A percentile compares a stretch with the other conserved stretches of the same genome.
Conservation (phyloP, 345 rosid species). For the Linum usitatissimum region DNA sequence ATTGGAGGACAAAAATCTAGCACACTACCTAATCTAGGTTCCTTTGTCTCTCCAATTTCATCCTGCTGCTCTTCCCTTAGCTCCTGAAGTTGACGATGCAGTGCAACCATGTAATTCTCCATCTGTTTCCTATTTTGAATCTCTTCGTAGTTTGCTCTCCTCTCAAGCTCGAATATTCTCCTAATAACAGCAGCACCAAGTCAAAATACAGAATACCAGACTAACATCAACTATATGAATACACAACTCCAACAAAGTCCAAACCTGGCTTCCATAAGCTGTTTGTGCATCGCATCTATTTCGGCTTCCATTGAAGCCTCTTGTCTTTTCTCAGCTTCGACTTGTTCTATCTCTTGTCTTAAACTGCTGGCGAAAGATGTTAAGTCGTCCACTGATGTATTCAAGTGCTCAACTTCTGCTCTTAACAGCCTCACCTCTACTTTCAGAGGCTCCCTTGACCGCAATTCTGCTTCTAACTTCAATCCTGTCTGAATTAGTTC, state of each 20-base stretch:
- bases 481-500: constrained; percentile 23
- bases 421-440: constrained; percentile 22
- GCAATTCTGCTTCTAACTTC: constrained; percentile 26
- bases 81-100: constrained; percentile 23
- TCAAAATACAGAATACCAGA: background rate
- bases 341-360: constrained; percentile 11
- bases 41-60: constrained; percentile 10
- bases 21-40: constrained; percentile 13
- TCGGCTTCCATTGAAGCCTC: constrained; percentile 13
- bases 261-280: constrained; percentile 26
- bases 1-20: background rate
- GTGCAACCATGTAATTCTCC: constrained; percentile 20
- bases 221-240: background rate
- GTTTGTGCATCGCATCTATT: constrained; percentile 14
- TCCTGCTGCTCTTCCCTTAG: constrained; percentile 16
- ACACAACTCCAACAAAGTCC: background rate
- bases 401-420: constrained; percentile 18
- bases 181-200: constrained; percentile 4
- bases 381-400: constrained; percentile 12
- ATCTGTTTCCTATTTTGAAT: constrained; percentile 14
- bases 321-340: constrained; percentile 20
- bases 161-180: constrained; percentile 21
- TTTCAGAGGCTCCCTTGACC: constrained; percentile 16
- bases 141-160: constrained; percentile 16
- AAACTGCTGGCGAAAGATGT: constrained; percentile 15